Evolutionary conservation across 352 stramenopile genomes (phyloP).

Genomic region (Globisporangium iwayamae): DNA sequence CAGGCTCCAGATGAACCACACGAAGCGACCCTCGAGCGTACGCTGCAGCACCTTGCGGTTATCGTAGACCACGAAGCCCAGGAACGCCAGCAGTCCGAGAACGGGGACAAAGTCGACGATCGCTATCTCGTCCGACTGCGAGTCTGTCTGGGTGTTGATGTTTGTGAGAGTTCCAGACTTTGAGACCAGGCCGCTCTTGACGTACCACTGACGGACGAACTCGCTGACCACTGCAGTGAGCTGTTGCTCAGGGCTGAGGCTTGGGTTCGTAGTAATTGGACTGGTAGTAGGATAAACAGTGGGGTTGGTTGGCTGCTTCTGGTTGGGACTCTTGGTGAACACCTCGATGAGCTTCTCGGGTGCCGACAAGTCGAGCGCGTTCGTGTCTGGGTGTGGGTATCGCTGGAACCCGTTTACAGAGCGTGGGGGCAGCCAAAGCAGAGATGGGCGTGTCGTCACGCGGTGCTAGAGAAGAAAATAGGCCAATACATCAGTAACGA

Average conservation of each 20-base stretch:
- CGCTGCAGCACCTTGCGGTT: slow-evolving; percentile 33
- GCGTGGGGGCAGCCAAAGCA: slow-evolving; percentile 53
- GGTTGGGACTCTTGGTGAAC: slow-evolving; percentile 10
- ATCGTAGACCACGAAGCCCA: slow-evolving; percentile 33
- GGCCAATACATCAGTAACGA: slow-evolving; percentile 4
- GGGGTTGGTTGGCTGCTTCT: neutral
- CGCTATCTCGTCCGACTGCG: slow-evolving; percentile 13
- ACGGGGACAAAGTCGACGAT: slow-evolving; percentile 38
- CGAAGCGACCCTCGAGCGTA: slow-evolving; percentile 34
- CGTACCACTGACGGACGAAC: slow-evolving; percentile 31
- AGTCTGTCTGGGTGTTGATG: neutral
- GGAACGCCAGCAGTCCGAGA: slow-evolving; percentile 32
- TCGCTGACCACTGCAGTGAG: slow-evolving; percentile 19
- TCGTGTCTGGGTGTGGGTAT: slow-evolving; percentile 46
- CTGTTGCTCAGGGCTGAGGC: neutral
- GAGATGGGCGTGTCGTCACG: slow-evolving; percentile 37
- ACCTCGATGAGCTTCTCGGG: slow-evolving; percentile 11
- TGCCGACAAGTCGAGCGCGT: slow-evolving; percentile 51
- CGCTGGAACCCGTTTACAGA: slow-evolving; percentile 46
- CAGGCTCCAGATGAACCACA: slow-evolving; percentile 55
- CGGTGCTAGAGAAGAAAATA: slow-evolving; percentile 34
- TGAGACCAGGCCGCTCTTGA: slow-evolving; percentile 5
- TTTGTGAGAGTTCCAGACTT: neutral
- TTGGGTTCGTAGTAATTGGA: neutral
- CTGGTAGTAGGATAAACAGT: neutral